A percentile compares a stretch with the other conserved stretches of the same genome.
These are phyloP conservation scores for Fonsecaea pugnacius DNA, from an alignment of 2,329 filamentous ascomycete species.

Conservation along the genomic window DNA sequence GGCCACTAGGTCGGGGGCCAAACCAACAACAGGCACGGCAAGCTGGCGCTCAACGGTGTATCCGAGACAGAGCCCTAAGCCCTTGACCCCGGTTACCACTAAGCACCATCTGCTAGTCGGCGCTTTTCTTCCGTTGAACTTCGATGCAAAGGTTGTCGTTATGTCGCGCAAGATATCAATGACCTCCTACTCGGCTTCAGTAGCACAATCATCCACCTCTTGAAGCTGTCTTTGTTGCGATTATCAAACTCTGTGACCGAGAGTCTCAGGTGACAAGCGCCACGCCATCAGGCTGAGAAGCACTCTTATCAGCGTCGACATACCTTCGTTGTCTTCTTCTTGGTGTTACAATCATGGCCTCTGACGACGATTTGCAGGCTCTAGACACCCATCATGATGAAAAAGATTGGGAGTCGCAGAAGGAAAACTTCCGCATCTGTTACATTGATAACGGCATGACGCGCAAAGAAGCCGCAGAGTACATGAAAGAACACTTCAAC, in stretches of 20 bases:
- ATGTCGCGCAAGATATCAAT: conserved; percentile 6
- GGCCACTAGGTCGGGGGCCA: conserved; percentile 16
- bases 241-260: not conserved
- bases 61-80: not conserved
- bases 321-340: not conserved
- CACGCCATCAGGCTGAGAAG: conserved; percentile 22
- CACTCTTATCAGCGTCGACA: conserved; percentile 2
- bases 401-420: conserved; percentile 36
- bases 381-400: conserved; percentile 34
- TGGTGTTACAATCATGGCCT: conserved; percentile 23
- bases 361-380: conserved; percentile 31
- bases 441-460: conserved; percentile 37
- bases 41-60: not conserved
- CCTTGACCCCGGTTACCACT: not conserved
- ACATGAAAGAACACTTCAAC: conserved; percentile 30
- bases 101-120: conserved; percentile 8
- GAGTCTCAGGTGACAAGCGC: not conserved
- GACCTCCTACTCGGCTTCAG: not conserved
- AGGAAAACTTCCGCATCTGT: conserved; percentile 33
- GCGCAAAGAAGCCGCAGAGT: conserved; percentile 33
- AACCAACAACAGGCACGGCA: not conserved
- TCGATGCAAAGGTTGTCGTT: conserved; percentile 7
- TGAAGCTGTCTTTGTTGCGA: not conserved
- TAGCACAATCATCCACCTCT: not conserved
- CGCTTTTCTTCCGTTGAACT: conserved; percentile 14